A percentile compares a stretch with the other conserved stretches of the same genome.
Conservation (phyloP, 2,329 filamentous ascomycete genomes). For the Teratosphaeria viscida region DNA sequence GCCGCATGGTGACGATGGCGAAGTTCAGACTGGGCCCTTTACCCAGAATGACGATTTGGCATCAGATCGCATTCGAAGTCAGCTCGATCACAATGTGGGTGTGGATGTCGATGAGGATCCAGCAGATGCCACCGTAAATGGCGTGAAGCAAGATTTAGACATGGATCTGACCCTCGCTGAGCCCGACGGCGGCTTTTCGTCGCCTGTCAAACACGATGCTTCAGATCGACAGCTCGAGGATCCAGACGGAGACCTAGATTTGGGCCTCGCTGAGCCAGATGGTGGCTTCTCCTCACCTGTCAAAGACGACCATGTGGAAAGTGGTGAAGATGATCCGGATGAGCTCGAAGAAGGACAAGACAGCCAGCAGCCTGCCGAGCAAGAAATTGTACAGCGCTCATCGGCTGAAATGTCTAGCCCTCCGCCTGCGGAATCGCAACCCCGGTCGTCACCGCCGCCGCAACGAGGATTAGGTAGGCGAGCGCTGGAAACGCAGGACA, state of each 20-base stretch:
- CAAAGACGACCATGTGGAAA: background rate
- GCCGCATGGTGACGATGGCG: background rate
- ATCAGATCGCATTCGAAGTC: background rate
- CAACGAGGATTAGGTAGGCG: background rate
- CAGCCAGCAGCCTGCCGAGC: background rate
- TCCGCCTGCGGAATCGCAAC: background rate
- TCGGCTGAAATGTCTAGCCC: background rate
- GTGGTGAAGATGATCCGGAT: constrained; percentile 3
- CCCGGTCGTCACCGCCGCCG: background rate
- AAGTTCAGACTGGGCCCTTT: background rate
- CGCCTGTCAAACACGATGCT: background rate
- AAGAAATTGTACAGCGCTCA: background rate
- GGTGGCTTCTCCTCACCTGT: background rate
- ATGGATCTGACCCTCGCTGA: background rate
- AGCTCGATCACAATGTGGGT: background rate
- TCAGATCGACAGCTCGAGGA: background rate
- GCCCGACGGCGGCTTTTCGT: background rate
- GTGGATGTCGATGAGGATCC: background rate
- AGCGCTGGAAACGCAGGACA: constrained; percentile 24
- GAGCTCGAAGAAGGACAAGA: background rate
- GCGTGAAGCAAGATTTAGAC: background rate
- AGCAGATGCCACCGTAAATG: background rate
- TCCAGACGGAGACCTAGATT: background rate
- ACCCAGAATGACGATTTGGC: background rate
- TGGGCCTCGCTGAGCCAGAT: background rate